Evolutionary conservation across 352 stramenopile genomes (phyloP).

Genomic region (Globisporangium radiosum): DNA sequence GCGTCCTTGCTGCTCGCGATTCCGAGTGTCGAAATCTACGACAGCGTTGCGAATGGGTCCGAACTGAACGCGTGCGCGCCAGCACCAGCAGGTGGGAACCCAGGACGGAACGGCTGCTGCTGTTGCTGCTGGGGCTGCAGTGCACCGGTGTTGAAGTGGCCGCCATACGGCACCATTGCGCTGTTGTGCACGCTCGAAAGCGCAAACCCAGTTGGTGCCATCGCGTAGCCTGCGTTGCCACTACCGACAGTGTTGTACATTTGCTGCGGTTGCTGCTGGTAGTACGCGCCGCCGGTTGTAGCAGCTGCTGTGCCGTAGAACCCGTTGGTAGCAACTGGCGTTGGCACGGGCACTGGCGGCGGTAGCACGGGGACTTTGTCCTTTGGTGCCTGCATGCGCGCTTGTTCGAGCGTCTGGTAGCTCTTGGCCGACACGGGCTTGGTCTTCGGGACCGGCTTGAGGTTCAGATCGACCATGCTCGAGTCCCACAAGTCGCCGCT

Average conservation of each 20-base stretch:
- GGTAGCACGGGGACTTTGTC: constrained; percentile 62
- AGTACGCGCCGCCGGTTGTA: constrained; percentile 17
- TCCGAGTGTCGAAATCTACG: constrained; percentile 13
- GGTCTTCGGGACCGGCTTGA: constrained; percentile 43
- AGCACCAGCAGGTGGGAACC: constrained; percentile 16
- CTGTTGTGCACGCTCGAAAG: constrained; percentile 5
- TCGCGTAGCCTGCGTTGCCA: constrained; percentile 13
- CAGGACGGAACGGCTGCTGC: constrained; percentile 36
- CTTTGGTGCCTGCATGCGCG: constrained; percentile 45
- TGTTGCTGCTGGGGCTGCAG: constrained; percentile 11
- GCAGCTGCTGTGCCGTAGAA: constrained; percentile 18
- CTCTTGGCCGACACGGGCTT: constrained; percentile 35
- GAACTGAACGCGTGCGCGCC: constrained; percentile 20
- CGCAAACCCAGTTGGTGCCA: constrained; percentile 14
- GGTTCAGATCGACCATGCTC: constrained; percentile 68
- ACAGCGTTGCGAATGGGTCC: constrained; percentile 62
- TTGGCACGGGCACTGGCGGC: constrained; percentile 15
- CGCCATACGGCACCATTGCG: constrained; percentile 13
- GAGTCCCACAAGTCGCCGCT: constrained; percentile 66
- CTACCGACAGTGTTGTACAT: constrained; percentile 28
- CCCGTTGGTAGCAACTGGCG: constrained; percentile 5
- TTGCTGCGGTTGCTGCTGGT: constrained; percentile 22
- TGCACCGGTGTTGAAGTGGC: constrained; percentile 16
- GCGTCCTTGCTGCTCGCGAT: too few species aligned
- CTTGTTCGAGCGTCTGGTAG: constrained; percentile 72